Percentiles rank a stretch among this genome's conserved stretches.
These are phyloP conservation scores for Vitis cinerea DNA, from an alignment of 164 flowering plant species.

Conservation along the genomic window DNA sequence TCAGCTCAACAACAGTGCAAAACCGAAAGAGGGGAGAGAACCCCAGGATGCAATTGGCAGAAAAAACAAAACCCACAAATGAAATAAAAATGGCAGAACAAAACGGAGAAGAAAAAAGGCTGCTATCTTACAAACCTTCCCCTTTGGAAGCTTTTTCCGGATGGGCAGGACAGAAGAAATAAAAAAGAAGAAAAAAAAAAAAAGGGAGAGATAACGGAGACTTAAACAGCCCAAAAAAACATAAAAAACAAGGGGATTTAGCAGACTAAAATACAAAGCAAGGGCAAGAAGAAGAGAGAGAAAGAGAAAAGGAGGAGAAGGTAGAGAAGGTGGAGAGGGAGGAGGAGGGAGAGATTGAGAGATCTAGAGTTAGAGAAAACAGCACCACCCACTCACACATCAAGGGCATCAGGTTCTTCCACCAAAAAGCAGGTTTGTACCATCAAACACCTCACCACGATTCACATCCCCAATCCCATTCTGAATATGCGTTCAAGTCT, in stretches of 20 bases:
- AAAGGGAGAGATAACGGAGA: too few relatives aligned
- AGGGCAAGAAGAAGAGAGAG: constrained; percentile 5
- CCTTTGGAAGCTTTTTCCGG: background rate
- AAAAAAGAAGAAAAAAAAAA: too few relatives aligned
- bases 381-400: constrained; percentile 77
- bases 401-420: constrained; percentile 69
- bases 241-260: background rate
- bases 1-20: too few relatives aligned
- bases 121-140: constrained; percentile 23
- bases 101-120: constrained; percentile 1
- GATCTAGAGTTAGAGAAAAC: constrained; percentile 12
- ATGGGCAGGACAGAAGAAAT: constrained; percentile 1
- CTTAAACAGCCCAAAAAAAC: too few relatives aligned
- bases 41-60: too few relatives aligned
- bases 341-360: background rate
- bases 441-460: constrained; percentile 15
- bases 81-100: background rate
- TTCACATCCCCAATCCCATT: constrained; percentile 12
- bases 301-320: constrained; percentile 10
- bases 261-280: constrained; percentile 4
- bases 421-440: constrained; percentile 50
- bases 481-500: constrained; percentile 25
- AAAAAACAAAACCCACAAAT: background rate
- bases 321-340: constrained; percentile 9
- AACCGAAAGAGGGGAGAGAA: background rate